Evolutionary conservation across 768 basidiomycete species (phyloP).

Genomic region (Amanita muscaria): DNA sequence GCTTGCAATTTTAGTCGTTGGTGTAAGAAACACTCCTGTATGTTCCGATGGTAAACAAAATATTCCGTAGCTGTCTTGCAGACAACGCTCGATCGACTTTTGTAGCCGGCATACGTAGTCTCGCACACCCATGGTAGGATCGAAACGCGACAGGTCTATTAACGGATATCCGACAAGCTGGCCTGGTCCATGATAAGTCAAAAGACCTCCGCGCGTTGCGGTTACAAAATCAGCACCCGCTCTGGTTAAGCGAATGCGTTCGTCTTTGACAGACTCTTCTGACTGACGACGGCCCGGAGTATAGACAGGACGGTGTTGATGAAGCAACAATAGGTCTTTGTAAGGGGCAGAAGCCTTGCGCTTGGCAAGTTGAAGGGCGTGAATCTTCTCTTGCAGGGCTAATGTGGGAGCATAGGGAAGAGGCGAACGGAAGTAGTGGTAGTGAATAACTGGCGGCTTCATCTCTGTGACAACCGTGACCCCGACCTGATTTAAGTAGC

Average conservation of each 20-base stretch:
- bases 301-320: conserved; percentile 91
- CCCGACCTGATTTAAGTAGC: background rate
- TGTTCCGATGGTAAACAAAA: conserved; percentile 55
- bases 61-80: conserved; percentile 53
- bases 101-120: conserved; percentile 86
- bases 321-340: conserved; percentile 64
- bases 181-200: conserved; percentile 96
- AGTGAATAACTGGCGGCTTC: conserved; percentile 60
- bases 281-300: conserved; percentile 88
- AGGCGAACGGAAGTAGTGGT: conserved; percentile 71
- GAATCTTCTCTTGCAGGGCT: conserved; percentile 61
- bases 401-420: conserved; percentile 68
- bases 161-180: conserved; percentile 95
- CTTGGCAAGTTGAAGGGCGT: conserved; percentile 51
- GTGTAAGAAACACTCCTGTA: conserved; percentile 84
- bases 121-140: conserved; percentile 61
- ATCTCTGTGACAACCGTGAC: conserved; percentile 13
- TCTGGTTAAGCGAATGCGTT: conserved; percentile 52
- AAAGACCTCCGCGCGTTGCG: conserved; percentile 81
- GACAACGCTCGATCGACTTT: conserved; percentile 53
- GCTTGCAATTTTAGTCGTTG: conserved; percentile 81
- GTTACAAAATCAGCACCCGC: conserved; percentile 85
- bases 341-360: conserved; percentile 30
- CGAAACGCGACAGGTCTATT: conserved; percentile 76
- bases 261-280: conserved; percentile 45